Base-by-base conservation (phyloP, 2,329 filamentous ascomycete species). In the Tolypocladium sp. region DNA sequence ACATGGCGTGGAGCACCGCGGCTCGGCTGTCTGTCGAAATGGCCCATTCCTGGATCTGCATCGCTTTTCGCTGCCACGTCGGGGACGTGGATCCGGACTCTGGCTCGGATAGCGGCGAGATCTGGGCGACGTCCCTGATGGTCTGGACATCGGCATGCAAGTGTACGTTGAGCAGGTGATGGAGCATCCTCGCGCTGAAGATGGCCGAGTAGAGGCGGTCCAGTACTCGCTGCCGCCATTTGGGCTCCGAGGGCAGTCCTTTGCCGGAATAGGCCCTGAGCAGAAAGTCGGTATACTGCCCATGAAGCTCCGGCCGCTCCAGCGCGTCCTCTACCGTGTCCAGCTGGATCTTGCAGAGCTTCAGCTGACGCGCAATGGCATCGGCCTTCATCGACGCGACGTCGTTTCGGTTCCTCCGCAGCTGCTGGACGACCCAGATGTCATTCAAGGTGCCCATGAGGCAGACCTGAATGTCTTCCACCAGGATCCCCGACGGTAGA, bases 141-240 rank as follows among this genome's bases (percentile, higher is more conserved):
- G 61, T 67, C 3, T 66, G 60, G 0, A 73, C 62, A 37, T 78
- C 73, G 5, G 73, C 67, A 37, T 70, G 70, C 0, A 77, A 61
- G 41, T 76, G 70, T 17, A 77, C 62, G 2, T 60, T 68, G 52
- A 76, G 68, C 2, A 76, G 64, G 49, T 75, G 70, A 52, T 75
- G 72, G 0, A 76, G 68, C 63, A 74, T 71, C 4, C 66, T 60
- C 1, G 70, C 66, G 27, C 73, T 71, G 1, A 73, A 70, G 4
- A 71, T 61, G 13, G 71, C 61, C 3, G 61, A 63, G 20, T 70
- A 67, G 30, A 75, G 64, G 10, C 74, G 68, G 0, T 58, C 60
- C 53, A 66, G 63, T 0, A 69, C 70, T 3, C 58, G 22, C 0
- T 63, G 58, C 22, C 67, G 66, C 40, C 68, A 72, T 0, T 63